A percentile compares a stretch with the other conserved stretches of the same genome.
These are phyloP conservation scores for Thraustochytrium striatum DNA, from an alignment of 352 stramenopile species.

Conservation along the genomic window DNA sequence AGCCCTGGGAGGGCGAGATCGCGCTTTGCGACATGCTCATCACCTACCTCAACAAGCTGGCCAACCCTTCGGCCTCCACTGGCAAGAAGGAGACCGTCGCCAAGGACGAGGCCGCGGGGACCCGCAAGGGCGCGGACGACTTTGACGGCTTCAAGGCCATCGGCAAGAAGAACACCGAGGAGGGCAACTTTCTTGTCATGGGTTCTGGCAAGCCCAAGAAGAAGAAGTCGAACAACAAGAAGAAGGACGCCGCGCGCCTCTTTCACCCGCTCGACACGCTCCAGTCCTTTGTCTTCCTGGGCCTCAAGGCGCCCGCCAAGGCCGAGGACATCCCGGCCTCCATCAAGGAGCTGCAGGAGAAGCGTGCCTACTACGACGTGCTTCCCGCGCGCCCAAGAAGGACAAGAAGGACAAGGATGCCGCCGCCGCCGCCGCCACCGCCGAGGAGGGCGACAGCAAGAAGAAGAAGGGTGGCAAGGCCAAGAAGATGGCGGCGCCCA, in stretches of 20 bases:
- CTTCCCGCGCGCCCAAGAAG: conserved; percentile 4
- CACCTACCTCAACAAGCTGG: conserved; percentile 7
- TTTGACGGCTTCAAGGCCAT: conserved; percentile 16
- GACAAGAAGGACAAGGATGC: conserved; percentile 2
- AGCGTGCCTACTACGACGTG: conserved; percentile 36
- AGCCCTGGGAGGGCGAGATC: conserved; percentile 37
- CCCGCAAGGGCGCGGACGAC: conserved; percentile 15
- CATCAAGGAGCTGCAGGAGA: conserved; percentile 16
- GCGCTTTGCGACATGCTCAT: conserved; percentile 32
- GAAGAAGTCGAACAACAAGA: neutral
- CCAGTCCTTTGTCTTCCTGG: conserved; percentile 9
- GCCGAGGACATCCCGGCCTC: neutral
- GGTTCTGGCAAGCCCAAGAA: conserved; percentile 26
- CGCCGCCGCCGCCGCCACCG: neutral
- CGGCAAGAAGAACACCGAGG: conserved; percentile 14
- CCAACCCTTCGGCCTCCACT: neutral
- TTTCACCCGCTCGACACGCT: conserved; percentile 9
- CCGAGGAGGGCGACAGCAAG: neutral
- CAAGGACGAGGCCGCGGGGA: neutral
- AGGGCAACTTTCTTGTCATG: conserved; percentile 29
- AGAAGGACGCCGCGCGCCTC: neutral
- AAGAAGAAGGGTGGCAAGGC: conserved; percentile 15
- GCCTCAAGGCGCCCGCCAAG: conserved; percentile 5
- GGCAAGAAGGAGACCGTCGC: neutral
- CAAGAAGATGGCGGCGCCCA: conserved; percentile 7